Conservation (phyloP, 441 rosid species). For the Populus hybrid region DNA sequence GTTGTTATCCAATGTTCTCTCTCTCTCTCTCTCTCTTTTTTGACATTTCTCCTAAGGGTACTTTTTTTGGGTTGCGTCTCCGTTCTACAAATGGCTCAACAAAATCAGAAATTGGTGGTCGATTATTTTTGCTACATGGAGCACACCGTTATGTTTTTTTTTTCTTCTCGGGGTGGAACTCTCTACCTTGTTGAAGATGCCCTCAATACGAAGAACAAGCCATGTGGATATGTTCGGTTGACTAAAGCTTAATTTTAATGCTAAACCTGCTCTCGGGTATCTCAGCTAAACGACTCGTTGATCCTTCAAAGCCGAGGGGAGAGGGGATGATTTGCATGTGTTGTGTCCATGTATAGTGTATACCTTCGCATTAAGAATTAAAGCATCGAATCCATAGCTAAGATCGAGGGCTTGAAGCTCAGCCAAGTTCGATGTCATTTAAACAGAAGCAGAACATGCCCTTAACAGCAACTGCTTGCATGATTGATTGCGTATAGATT, state of each 20-base stretch:
- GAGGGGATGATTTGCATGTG: not conserved
- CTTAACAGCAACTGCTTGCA: not conserved
- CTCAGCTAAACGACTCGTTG: not conserved
- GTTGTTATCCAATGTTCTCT: not conserved
- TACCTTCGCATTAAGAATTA: too few relatives aligned
- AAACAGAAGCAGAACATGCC: not conserved
- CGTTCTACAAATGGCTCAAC: not conserved
- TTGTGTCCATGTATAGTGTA: not conserved
- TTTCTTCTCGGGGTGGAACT: not conserved
- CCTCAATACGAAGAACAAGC: not conserved
- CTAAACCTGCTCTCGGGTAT: not conserved
- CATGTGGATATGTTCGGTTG: slow-evolving; percentile 24
- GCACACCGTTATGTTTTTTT: not conserved
- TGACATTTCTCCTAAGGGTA: not conserved
- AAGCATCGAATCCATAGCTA: not conserved
- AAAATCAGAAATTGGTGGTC: not conserved
- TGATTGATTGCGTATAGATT: not conserved
- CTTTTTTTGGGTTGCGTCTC: slow-evolving; percentile 18
- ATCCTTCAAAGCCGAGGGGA: not conserved
- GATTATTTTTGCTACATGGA: not conserved
- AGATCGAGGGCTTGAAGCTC: not conserved
- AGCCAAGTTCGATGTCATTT: not conserved
- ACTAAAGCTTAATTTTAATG: not conserved
- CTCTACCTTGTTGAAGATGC: not conserved
- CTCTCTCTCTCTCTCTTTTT: not conserved